These are phyloP conservation scores for Daldinia decipiens DNA, from an alignment of 495 filamentous ascomycete genomes.

Conservation along the genomic window DNA sequence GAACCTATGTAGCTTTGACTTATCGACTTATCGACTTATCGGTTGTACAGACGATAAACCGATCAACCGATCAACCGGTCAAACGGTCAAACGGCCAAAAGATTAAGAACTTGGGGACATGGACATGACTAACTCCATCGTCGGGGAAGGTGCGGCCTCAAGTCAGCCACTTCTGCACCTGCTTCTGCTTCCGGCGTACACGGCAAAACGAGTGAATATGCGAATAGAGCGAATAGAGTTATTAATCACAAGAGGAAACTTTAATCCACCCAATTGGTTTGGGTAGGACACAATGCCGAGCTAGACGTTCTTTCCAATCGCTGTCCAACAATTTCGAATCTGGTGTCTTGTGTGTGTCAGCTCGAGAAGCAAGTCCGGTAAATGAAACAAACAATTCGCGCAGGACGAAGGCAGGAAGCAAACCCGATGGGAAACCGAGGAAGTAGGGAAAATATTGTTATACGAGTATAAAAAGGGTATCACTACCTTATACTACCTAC, in stretches of 20 bases:
- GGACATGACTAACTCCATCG: conserved; percentile 42
- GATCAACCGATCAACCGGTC: conserved; percentile 1
- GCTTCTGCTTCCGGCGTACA: background rate
- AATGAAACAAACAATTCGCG: conserved; percentile 26
- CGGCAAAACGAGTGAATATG: conserved; percentile 38
- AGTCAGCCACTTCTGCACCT: conserved; percentile 24
- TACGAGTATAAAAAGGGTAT: background rate
- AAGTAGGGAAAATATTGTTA: conserved; percentile 5
- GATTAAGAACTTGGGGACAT: conserved; percentile 3
- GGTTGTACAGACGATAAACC: conserved; percentile 27
- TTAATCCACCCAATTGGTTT: conserved; percentile 33
- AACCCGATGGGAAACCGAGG: background rate
- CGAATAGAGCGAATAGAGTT: conserved; percentile 42
- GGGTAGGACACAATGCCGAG: conserved; percentile 22
- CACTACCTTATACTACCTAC: too few relatives aligned
- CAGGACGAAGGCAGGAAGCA: conserved; percentile 19
- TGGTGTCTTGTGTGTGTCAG: background rate
- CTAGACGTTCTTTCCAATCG: conserved; percentile 17
- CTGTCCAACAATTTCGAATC: background rate
- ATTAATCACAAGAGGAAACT: conserved; percentile 33
- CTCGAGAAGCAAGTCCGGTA: conserved; percentile 11
- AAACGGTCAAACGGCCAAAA: background rate
- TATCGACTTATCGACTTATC: conserved; percentile 10
- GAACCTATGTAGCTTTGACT: conserved; percentile 17
- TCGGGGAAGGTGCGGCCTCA: conserved; percentile 33